These are phyloP conservation scores for Eucalyptus brandiana DNA, from an alignment of 345 rosid species.

Conservation along the genomic window DNA sequence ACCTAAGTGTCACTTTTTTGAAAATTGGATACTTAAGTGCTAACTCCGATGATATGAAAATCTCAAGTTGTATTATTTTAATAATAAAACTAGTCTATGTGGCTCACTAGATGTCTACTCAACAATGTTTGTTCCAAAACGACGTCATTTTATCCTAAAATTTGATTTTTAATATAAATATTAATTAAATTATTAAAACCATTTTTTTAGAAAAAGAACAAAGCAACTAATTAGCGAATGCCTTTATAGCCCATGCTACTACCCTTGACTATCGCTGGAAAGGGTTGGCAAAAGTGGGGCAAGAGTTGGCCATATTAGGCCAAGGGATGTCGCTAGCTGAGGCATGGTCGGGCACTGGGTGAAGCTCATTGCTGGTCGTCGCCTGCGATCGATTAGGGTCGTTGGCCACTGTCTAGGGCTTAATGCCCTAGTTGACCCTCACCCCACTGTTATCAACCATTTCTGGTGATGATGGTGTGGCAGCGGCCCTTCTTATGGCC, in stretches of 20 bases:
- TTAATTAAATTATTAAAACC: no score
- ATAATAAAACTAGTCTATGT: background rate
- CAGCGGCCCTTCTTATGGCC: accelerated
- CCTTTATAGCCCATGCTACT: background rate
- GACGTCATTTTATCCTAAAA: accelerated
- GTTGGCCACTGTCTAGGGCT: accelerated
- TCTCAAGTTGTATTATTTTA: no score
- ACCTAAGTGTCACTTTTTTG: no score
- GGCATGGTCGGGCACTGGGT: accelerated
- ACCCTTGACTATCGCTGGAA: accelerated
- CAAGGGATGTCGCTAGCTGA: accelerated
- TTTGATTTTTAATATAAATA: no score
- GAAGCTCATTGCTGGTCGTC: accelerated
- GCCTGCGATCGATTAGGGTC: accelerated
- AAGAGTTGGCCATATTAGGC: accelerated
- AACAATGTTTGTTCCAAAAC: no score
- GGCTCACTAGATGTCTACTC: background rate
- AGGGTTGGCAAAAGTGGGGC: no score
- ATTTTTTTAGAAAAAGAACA: no score
- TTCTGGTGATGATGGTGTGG: no score
- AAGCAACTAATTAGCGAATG: no score
- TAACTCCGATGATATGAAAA: no score
- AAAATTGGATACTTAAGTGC: no score
- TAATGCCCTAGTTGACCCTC: accelerated
- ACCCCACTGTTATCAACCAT: no score